Conservation (phyloP, 2,329 filamentous ascomycete genomes). For the Alternaria triticina region DNA sequence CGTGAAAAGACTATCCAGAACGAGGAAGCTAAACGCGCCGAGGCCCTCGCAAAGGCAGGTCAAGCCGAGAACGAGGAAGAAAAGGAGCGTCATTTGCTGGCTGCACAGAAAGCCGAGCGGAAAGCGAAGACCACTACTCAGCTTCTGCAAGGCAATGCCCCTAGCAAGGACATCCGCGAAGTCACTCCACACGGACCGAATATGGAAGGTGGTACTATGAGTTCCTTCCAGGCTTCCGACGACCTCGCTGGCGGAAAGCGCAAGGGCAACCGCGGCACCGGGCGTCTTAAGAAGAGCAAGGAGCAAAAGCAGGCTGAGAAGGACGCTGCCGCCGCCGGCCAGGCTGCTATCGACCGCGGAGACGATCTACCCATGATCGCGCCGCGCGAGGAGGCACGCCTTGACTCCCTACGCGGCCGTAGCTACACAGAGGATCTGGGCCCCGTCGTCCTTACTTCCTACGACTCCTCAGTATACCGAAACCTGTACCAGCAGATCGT, state of each 20-base stretch:
- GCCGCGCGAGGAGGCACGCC: slow-evolving; percentile 63
- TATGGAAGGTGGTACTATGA: slow-evolving; percentile 83
- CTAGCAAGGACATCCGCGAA: slow-evolving; percentile 73
- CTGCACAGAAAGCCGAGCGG: slow-evolving; percentile 88
- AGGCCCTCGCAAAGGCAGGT: slow-evolving; percentile 77
- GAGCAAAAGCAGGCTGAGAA: slow-evolving; percentile 74
- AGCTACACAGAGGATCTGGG: slow-evolving; percentile 58
- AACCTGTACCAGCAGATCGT: slow-evolving; percentile 98
- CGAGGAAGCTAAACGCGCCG: slow-evolving; percentile 81
- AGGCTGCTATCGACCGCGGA: slow-evolving; percentile 80
- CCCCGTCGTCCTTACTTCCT: slow-evolving; percentile 57
- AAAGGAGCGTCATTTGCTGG: slow-evolving; percentile 77
- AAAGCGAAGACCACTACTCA: slow-evolving; percentile 91
- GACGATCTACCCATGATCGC: slow-evolving; percentile 71
- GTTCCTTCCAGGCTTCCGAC: slow-evolving; percentile 77
- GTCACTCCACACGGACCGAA: slow-evolving; percentile 77
- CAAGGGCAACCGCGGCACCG: slow-evolving; percentile 59
- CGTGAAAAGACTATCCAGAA: slow-evolving; percentile 94
- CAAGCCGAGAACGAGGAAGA: slow-evolving; percentile 83
- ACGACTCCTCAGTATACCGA: slow-evolving; percentile 90
- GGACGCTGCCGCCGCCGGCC: slow-evolving; percentile 82
- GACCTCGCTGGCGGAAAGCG: slow-evolving; percentile 57
- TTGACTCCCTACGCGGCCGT: slow-evolving; percentile 51
- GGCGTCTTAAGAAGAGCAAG: slow-evolving; percentile 86
- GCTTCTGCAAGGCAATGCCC: slow-evolving; percentile 82